phyloP scores from a whole-genome alignment of 768 basidiomycete species.

The Mycena epipterygia region DNA sequence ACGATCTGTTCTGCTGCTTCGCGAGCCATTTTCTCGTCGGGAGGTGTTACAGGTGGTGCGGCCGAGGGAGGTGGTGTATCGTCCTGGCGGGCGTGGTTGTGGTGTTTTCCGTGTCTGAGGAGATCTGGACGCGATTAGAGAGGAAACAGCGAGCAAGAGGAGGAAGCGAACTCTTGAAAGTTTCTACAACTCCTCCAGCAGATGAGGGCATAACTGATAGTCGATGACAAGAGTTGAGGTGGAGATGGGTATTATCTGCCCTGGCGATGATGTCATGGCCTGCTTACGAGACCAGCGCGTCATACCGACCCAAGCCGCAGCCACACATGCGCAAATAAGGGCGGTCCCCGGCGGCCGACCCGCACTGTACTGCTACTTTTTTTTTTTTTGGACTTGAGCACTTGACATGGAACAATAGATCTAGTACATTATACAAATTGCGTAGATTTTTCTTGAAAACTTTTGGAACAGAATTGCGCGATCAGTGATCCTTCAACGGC shows the following conservation, averaged over 20 bases:
- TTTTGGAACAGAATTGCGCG: no score
- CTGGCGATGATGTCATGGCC: conserved; percentile 22
- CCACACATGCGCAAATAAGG: conserved; percentile 8
- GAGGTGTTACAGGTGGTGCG: conserved; percentile 31
- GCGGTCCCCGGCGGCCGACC: no score
- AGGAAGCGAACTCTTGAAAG: conserved; percentile 81
- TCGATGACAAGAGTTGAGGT: background rate
- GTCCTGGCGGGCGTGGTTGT: conserved; percentile 58
- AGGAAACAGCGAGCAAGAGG: conserved; percentile 29
- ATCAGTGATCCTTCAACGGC: no score
- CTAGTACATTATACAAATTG: no score
- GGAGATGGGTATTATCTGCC: no score
- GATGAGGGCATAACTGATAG: conserved; percentile 63
- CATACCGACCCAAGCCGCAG: background rate
- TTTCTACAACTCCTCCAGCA: conserved; percentile 78
- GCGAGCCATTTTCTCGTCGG: conserved; percentile 43
- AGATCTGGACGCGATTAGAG: conserved; percentile 64
- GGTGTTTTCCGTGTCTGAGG: conserved; percentile 85
- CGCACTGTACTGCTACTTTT: no score
- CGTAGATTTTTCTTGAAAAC: no score
- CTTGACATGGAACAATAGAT: no score
- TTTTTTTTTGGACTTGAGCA: no score
- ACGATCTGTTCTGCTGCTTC: conserved; percentile 77
- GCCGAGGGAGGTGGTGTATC: conserved; percentile 32
- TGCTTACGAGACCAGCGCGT: no score